phyloP scores from a whole-genome alignment of 1,284 basidiomycete genomes.

The Phaffia rhodozyma region DNA sequence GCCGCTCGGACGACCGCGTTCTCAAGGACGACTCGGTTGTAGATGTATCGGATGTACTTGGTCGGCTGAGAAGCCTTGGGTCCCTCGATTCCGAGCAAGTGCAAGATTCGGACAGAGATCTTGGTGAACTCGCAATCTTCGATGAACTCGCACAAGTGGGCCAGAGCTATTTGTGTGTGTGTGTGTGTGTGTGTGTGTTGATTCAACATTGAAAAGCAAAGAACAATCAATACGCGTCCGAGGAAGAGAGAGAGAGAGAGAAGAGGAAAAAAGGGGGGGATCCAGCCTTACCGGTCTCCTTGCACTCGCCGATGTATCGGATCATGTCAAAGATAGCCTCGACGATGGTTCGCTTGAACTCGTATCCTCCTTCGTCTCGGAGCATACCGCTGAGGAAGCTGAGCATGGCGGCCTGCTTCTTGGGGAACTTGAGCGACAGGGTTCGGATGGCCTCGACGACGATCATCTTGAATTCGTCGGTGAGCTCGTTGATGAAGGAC shows the following conservation, averaged over 20 bases:
- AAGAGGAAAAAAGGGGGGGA: background rate
- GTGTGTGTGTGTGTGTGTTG: no score
- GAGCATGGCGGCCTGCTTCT: slow-evolving; percentile 91
- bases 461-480: slow-evolving; percentile 99
- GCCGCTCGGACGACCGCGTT: slow-evolving; percentile 97
- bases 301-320: slow-evolving; percentile 89
- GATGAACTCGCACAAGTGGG: slow-evolving; percentile 99
- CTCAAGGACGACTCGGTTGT: slow-evolving; percentile 97
- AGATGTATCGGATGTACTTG: slow-evolving; percentile 99
- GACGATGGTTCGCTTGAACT: slow-evolving; percentile 97
- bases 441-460: slow-evolving; percentile 98
- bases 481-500: slow-evolving; percentile 98
- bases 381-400: slow-evolving; percentile 87
- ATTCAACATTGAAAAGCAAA: background rate
- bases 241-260: background rate
- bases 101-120: slow-evolving; percentile 89
- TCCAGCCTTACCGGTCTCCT: slow-evolving; percentile 50
- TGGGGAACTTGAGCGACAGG: slow-evolving; percentile 95
- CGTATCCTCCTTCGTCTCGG: slow-evolving; percentile 95
- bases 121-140: slow-evolving; percentile 99
- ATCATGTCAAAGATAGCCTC: slow-evolving; percentile 99
- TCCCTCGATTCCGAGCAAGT: slow-evolving; percentile 89
- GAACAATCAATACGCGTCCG: background rate
- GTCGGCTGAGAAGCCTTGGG: slow-evolving; percentile 90
- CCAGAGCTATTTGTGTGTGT: no score